Conservation (phyloP, 2,329 filamentous ascomycete species). For the Fusarium anthophilum region DNA sequence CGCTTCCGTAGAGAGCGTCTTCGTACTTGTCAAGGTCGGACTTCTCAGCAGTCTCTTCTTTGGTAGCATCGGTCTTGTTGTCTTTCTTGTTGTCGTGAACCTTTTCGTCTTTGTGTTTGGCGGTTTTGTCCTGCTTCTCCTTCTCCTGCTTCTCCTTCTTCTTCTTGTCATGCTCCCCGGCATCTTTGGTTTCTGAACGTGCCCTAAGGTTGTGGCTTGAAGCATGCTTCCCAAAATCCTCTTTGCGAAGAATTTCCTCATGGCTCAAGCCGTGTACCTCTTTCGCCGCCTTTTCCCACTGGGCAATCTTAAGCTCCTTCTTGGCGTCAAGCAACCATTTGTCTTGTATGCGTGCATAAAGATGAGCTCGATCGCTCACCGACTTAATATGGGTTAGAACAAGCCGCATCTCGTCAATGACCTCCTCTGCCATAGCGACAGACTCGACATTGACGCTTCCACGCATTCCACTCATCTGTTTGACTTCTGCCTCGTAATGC, state of each 20-base stretch:
- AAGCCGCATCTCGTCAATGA: not conserved
- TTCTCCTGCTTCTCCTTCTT: not conserved
- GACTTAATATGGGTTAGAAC: not conserved
- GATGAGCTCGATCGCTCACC: not conserved
- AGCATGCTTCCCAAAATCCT: not conserved
- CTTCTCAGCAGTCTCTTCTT: not conserved
- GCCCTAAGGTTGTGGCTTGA: not conserved
- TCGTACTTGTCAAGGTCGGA: not conserved
- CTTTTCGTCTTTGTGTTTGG: not conserved
- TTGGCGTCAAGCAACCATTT: not conserved
- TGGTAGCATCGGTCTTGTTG: not conserved
- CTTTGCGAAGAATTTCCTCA: not conserved
- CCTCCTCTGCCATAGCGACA: not conserved
- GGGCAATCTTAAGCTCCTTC: not conserved
- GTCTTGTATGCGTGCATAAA: not conserved
- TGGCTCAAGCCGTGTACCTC: not conserved
- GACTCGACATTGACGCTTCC: too few relatives aligned
- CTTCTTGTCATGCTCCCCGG: not conserved
- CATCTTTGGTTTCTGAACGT: not conserved
- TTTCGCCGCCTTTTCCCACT: not conserved
- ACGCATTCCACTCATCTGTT: not conserved
- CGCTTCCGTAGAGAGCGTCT: constrained; percentile 5
- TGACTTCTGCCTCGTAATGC: not conserved
- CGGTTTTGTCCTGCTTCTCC: not conserved
- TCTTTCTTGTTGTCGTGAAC: not conserved